Percentiles rank a stretch among this genome's conserved stretches.
phyloP scores from a whole-genome alignment of 2,329 filamentous ascomycete species.

The Colletotrichum filicis region DNA sequence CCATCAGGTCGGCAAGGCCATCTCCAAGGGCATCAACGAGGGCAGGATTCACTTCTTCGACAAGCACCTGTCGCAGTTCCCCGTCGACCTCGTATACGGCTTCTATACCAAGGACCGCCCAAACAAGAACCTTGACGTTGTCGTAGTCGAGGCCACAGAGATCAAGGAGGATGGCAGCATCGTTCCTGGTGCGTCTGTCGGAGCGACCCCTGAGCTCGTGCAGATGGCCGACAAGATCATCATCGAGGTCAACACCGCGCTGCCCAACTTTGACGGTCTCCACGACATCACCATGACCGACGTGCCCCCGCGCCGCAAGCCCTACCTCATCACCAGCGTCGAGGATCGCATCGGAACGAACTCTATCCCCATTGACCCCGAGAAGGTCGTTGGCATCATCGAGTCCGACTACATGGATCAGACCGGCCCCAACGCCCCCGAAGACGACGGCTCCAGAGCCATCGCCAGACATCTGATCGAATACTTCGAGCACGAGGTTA shows the following conservation, averaged over 20 bases:
- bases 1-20: conserved; percentile 91
- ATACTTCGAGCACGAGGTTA: conserved; percentile 85
- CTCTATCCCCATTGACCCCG: conserved; percentile 85
- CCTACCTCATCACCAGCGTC: conserved; percentile 85
- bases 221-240: conserved; percentile 94
- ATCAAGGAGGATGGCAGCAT: conserved; percentile 92
- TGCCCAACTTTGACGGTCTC: conserved; percentile 86
- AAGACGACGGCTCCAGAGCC: conserved; percentile 76
- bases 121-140: conserved; percentile 81
- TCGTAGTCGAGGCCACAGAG: conserved; percentile 85
- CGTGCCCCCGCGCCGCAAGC: conserved; percentile 82
- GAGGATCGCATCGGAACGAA: conserved; percentile 88
- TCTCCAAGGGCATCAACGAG: conserved; percentile 90
- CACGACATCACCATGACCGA: conserved; percentile 95
- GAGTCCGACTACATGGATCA: conserved; percentile 86
- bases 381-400: conserved; percentile 85
- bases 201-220: conserved; percentile 85
- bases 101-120: conserved; percentile 86
- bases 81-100: conserved; percentile 85
- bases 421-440: conserved; percentile 78
- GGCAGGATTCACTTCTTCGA: conserved; percentile 93
- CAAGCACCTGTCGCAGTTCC: conserved; percentile 95
- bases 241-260: conserved; percentile 90
- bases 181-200: conserved; percentile 86
- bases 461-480: conserved; percentile 87